Conservation (phyloP, 768 basidiomycete species). For the Leccinum fibrillosum region DNA sequence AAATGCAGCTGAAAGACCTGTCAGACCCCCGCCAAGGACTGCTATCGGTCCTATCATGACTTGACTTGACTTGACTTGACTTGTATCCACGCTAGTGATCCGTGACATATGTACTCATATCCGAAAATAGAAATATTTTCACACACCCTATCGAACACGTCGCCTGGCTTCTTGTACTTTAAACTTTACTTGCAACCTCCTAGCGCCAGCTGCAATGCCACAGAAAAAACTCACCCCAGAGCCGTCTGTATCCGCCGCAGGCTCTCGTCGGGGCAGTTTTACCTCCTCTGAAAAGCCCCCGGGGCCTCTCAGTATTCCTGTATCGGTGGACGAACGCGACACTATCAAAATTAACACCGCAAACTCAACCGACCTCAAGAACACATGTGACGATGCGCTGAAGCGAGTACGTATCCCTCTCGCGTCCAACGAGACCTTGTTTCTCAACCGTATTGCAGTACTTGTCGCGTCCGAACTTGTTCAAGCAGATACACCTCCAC, state of each 20-base stretch:
- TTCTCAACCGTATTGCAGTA: constrained; percentile 47
- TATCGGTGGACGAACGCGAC: constrained; percentile 46
- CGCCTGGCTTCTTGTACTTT: constrained; percentile 1
- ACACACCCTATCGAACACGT: constrained; percentile 26
- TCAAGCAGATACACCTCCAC: constrained; percentile 83
- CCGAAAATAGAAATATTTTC: constrained; percentile 11
- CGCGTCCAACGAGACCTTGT: background rate
- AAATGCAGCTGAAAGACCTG: constrained; percentile 80
- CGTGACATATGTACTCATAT: background rate
- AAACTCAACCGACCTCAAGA: constrained; percentile 58
- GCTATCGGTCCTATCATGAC: constrained; percentile 43
- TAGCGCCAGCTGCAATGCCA: constrained; percentile 13
- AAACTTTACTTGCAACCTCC: background rate
- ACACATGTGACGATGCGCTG: constrained; percentile 82
- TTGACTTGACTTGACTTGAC: background rate
- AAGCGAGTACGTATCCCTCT: constrained; percentile 62
- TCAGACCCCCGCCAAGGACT: constrained; percentile 76
- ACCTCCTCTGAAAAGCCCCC: constrained; percentile 40
- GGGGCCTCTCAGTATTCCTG: constrained; percentile 50
- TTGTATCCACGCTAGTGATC: too few species aligned
- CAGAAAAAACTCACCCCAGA: constrained; percentile 14
- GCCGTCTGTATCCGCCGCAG: constrained; percentile 7
- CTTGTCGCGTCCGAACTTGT: constrained; percentile 74
- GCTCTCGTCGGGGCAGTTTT: constrained; percentile 27
- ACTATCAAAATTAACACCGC: constrained; percentile 60